A percentile compares a stretch with the other conserved stretches of the same genome.
phyloP scores from a whole-genome alignment of 2,329 filamentous ascomycete genomes.

The Ustulina deusta region DNA sequence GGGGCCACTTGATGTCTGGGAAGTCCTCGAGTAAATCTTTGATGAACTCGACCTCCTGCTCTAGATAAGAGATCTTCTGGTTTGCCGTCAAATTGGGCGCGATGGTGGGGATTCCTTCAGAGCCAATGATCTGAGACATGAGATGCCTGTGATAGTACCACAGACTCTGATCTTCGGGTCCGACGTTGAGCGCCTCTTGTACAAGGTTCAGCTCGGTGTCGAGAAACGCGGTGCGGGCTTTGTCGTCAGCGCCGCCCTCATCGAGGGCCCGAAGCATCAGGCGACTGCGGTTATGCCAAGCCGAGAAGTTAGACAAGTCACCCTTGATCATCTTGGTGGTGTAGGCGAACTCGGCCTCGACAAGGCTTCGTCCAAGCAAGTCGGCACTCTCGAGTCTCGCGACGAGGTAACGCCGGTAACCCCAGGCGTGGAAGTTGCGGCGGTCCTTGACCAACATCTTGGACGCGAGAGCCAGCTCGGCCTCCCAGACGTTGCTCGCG shows the following conservation, averaged over 20 bases:
- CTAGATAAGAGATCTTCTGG: slow-evolving; percentile 75
- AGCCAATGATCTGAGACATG: slow-evolving; percentile 73
- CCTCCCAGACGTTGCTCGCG: slow-evolving; percentile 80
- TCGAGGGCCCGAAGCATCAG: slow-evolving; percentile 81
- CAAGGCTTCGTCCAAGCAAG: slow-evolving; percentile 71
- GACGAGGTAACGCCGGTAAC: slow-evolving; percentile 85
- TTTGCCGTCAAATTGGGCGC: slow-evolving; percentile 70
- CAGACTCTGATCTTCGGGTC: slow-evolving; percentile 92
- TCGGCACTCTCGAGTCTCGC: slow-evolving; percentile 74
- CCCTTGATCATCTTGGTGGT: slow-evolving; percentile 86
- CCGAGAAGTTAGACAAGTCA: slow-evolving; percentile 96
- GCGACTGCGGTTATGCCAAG: slow-evolving; percentile 92
- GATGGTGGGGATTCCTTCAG: slow-evolving; percentile 66
- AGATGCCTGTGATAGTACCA: slow-evolving; percentile 98
- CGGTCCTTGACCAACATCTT: slow-evolving; percentile 91
- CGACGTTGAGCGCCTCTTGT: slow-evolving; percentile 83
- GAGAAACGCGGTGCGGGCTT: slow-evolving; percentile 75
- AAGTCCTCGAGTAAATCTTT: slow-evolving; percentile 73
- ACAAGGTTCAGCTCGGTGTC: slow-evolving; percentile 82
- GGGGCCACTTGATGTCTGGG: slow-evolving; percentile 77
- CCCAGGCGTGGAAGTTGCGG: slow-evolving; percentile 97
- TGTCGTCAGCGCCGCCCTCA: slow-evolving; percentile 74
- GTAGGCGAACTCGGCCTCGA: slow-evolving; percentile 86
- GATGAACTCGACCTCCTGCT: slow-evolving; percentile 79
- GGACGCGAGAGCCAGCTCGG: slow-evolving; percentile 82